Evolutionary conservation across 2,329 filamentous ascomycete genomes (phyloP).

Genomic region (Claviceps sorghi): DNA sequence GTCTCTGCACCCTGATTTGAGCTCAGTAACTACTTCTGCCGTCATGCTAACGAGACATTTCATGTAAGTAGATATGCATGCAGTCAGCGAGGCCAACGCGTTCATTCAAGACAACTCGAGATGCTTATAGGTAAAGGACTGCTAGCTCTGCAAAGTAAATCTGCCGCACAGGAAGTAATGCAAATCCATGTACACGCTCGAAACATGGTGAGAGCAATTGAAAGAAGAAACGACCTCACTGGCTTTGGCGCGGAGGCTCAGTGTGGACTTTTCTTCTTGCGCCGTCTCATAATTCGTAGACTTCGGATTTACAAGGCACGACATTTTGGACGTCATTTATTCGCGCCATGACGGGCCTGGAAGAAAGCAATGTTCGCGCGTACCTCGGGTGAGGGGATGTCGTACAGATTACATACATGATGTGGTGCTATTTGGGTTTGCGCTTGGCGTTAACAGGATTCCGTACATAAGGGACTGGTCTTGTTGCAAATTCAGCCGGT

Average conservation of each 20-base stretch:
- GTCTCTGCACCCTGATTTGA: neutral
- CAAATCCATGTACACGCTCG: conserved; percentile 8
- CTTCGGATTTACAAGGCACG: neutral
- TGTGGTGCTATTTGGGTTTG: neutral
- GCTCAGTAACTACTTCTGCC: too few relatives aligned
- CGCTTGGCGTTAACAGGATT: neutral
- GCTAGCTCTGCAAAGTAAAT: conserved; percentile 6
- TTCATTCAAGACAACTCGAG: conserved; percentile 6
- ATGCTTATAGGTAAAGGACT: conserved; percentile 5
- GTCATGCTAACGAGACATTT: neutral
- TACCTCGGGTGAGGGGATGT: neutral
- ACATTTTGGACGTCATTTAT: neutral
- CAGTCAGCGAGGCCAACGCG: conserved; percentile 6
- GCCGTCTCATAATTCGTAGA: conserved; percentile 5
- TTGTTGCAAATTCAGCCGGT: too few relatives aligned
- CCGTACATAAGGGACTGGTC: too few relatives aligned
- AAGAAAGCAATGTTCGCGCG: neutral
- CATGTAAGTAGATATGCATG: too few relatives aligned
- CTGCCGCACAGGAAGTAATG: conserved; percentile 5
- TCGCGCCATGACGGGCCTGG: neutral
- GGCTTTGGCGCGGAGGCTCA: conserved; percentile 9
- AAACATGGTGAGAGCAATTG: conserved; percentile 7
- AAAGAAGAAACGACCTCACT: conserved; percentile 6
- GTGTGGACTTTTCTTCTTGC: conserved; percentile 10
- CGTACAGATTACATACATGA: neutral